A percentile compares a stretch with the other conserved stretches of the same genome.
Evolutionary conservation across 208 protist species (phyloP).

Genomic region (Leishmania braziliensis): DNA sequence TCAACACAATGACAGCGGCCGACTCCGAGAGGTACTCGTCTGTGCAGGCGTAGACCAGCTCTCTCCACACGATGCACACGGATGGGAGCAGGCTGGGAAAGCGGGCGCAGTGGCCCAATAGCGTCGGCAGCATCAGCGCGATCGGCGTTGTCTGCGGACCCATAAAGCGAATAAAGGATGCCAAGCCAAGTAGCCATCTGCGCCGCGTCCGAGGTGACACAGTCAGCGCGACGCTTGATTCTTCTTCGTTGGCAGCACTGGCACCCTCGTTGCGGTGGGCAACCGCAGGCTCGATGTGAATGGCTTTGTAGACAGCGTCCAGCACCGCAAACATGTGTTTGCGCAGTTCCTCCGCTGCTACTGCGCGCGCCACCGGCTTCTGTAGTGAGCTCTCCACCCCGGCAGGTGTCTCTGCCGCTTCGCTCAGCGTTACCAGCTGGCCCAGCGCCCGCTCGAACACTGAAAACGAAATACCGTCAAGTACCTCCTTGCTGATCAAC

Average conservation of each 20-base stretch:
- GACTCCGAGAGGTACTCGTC: conserved; percentile 72
- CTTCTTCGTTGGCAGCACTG: background rate
- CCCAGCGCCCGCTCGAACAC: conserved; percentile 47
- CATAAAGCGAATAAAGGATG: conserved; percentile 69
- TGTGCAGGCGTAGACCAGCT: conserved; percentile 62
- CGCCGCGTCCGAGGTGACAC: conserved; percentile 40
- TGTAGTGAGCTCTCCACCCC: conserved; percentile 28
- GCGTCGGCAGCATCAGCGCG: conserved; percentile 79
- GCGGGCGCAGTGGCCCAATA: conserved; percentile 58
- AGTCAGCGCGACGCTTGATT: background rate
- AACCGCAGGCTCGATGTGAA: conserved; percentile 32
- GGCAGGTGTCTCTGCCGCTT: conserved; percentile 24
- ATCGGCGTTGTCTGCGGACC: conserved; percentile 67
- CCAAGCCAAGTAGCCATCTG: conserved; percentile 74
- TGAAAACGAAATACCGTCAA: conserved; percentile 37
- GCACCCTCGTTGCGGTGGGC: conserved; percentile 9
- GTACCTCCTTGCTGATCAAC: background rate
- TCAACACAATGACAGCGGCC: conserved; percentile 68
- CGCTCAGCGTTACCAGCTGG: conserved; percentile 46
- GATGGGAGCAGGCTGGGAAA: conserved; percentile 34
- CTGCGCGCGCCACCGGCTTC: conserved; percentile 20
- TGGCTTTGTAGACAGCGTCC: conserved; percentile 40
- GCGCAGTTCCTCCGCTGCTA: conserved; percentile 35
- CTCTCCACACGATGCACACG: conserved; percentile 68
- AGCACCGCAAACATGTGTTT: conserved; percentile 43